phyloP scores from a whole-genome alignment of 768 basidiomycete species.

The Psilocybe sp. region DNA sequence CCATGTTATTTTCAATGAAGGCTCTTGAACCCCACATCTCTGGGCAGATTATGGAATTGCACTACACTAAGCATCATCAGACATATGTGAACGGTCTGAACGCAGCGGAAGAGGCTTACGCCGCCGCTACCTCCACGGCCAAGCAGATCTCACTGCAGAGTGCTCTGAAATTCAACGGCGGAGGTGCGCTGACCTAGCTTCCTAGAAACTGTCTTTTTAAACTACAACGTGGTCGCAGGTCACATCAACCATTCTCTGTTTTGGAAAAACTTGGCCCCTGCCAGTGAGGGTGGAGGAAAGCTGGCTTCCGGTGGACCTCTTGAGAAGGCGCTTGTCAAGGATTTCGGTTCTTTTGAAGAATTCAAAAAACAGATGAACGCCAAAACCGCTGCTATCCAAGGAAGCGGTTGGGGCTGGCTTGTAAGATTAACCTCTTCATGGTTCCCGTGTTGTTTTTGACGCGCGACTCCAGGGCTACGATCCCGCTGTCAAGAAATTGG shows the following conservation, averaged over 20 bases:
- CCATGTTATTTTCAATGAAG: slow-evolving; percentile 26
- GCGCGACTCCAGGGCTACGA: slow-evolving; percentile 60
- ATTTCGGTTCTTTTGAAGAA: slow-evolving; percentile 84
- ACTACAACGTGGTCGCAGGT: slow-evolving; percentile 36
- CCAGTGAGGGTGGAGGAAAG: slow-evolving; percentile 57
- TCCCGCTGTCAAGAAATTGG: slow-evolving; percentile 64
- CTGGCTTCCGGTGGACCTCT: slow-evolving; percentile 59
- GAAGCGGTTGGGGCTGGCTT: slow-evolving; percentile 99
- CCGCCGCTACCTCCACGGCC: slow-evolving; percentile 60
- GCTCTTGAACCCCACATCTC: slow-evolving; percentile 93
- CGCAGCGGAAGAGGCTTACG: slow-evolving; percentile 84
- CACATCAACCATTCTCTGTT: slow-evolving; percentile 96
- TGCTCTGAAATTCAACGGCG: slow-evolving; percentile 97
- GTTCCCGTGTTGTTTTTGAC: not conserved
- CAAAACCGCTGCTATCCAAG: slow-evolving; percentile 88
- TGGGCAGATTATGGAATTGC: slow-evolving; percentile 89
- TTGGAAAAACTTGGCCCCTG: slow-evolving; percentile 95
- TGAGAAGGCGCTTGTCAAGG: slow-evolving; percentile 70
- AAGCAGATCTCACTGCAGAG: slow-evolving; percentile 83
- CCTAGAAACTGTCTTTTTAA: not conserved
- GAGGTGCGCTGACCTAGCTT: slow-evolving; percentile 43
- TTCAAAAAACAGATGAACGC: slow-evolving; percentile 89
- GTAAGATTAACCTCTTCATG: slow-evolving; percentile 34
- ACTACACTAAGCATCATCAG: slow-evolving; percentile 90
- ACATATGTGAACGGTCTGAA: slow-evolving; percentile 95